Percentiles rank a stretch among this genome's conserved stretches.
These are phyloP conservation scores for Chaetomium sp. DNA, from an alignment of 2,329 filamentous ascomycete species.

Conservation along the genomic window DNA sequence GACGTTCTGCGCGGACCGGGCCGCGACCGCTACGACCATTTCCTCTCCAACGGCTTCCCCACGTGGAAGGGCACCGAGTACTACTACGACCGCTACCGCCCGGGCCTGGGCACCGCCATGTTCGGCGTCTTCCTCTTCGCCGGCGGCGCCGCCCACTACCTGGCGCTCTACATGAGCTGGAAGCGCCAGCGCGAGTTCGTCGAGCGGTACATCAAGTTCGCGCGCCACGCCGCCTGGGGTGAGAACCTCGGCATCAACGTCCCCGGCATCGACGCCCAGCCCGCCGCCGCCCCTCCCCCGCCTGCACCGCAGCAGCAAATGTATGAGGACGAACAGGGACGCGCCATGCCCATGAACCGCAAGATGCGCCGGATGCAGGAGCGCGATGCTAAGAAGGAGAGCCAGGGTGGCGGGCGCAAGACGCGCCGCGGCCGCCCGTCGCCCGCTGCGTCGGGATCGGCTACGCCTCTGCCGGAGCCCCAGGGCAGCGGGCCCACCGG, in stretches of 20 bases:
- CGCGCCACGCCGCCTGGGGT: constrained; percentile 86
- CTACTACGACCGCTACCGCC: constrained; percentile 94
- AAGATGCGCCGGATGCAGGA: constrained; percentile 88
- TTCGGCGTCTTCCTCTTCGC: constrained; percentile 78
- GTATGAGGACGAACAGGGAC: constrained; percentile 52
- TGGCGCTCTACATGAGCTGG: constrained; percentile 82
- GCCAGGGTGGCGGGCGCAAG: constrained; percentile 41
- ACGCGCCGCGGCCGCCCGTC: constrained; percentile 41
- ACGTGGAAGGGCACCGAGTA: constrained; percentile 97
- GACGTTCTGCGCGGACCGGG: constrained; percentile 80
- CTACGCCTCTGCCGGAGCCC: constrained; percentile 57
- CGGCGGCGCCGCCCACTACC: constrained; percentile 85
- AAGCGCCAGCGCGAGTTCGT: constrained; percentile 90
- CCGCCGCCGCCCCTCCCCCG: constrained; percentile 47
- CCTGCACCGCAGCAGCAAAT: constrained; percentile 44
- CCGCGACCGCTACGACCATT: constrained; percentile 91
- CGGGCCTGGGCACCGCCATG: constrained; percentile 83
- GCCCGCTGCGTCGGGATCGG: constrained; percentile 46
- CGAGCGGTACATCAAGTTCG: constrained; percentile 86
- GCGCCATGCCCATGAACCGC: constrained; percentile 69
- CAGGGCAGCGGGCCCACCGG: constrained; percentile 64
- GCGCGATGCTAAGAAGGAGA: constrained; percentile 73
- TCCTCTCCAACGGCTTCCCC: constrained; percentile 89
- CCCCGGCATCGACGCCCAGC: constrained; percentile 59
- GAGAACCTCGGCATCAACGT: constrained; percentile 68